A percentile compares a stretch with the other conserved stretches of the same genome.
Evolutionary conservation across 2,329 filamentous ascomycete species (phyloP).

Genomic region (Fusarium praegraminearum): DNA sequence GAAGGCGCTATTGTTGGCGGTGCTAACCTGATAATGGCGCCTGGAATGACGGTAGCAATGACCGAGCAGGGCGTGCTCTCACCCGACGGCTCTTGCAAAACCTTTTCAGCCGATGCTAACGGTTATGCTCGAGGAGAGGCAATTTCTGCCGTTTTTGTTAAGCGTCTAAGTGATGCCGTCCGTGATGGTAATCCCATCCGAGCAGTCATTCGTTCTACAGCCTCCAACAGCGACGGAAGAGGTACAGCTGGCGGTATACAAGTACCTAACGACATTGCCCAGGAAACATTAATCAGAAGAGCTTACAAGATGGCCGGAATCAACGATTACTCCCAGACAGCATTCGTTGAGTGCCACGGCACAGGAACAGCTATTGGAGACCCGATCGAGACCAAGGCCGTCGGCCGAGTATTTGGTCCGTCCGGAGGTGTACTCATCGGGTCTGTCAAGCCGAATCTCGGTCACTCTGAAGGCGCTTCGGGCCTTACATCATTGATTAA

Average conservation of each 20-base stretch:
- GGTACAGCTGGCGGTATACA: constrained; percentile 11
- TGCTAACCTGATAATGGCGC: constrained; percentile 17
- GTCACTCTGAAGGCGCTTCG: constrained; percentile 3
- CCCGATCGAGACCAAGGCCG: constrained; percentile 5
- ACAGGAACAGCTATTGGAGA: constrained; percentile 11
- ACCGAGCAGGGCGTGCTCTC: constrained; percentile 8
- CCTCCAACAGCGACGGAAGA: constrained; percentile 21
- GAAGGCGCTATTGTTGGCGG: constrained; percentile 12
- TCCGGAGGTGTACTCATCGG: constrained; percentile 3
- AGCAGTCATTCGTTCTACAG: constrained; percentile 2
- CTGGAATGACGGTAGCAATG: constrained; percentile 7
- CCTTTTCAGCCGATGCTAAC: constrained; percentile 15
- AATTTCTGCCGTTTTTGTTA: constrained; percentile 15
- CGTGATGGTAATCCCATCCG: constrained; percentile 2
- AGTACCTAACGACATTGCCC: neutral
- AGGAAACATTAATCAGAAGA: constrained; percentile 5
- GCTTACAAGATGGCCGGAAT: neutral
- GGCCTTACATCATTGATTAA: constrained; percentile 5
- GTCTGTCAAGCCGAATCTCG: constrained; percentile 3
- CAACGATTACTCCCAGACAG: neutral
- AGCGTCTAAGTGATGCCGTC: neutral
- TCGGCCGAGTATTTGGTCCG: constrained; percentile 1
- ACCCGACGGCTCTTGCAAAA: constrained; percentile 10
- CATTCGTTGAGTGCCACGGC: constrained; percentile 5
- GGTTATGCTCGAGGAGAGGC: constrained; percentile 34